A percentile compares a stretch with the other conserved stretches of the same genome.
phyloP scores from a whole-genome alignment of 2,329 filamentous ascomycete species.

The Penicillium thymicola region DNA sequence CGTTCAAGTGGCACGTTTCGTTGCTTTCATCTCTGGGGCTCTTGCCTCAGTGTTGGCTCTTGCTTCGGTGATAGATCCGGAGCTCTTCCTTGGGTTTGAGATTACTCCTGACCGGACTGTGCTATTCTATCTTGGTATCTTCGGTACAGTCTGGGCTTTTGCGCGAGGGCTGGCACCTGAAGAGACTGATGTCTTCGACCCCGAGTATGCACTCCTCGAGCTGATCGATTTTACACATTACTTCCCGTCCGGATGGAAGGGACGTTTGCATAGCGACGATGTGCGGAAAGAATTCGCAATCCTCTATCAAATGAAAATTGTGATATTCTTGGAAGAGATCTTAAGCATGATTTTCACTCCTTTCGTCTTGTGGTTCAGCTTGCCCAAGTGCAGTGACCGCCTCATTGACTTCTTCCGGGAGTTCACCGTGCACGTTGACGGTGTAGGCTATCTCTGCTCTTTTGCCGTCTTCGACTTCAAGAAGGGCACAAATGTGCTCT shows the following conservation, averaged over 20 bases:
- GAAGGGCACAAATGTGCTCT: slow-evolving; percentile 63
- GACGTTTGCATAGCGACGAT: slow-evolving; percentile 86
- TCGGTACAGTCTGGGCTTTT: slow-evolving; percentile 78
- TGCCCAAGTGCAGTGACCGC: slow-evolving; percentile 84
- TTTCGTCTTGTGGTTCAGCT: slow-evolving; percentile 78
- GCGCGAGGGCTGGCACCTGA: slow-evolving; percentile 81
- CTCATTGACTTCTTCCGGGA: slow-evolving; percentile 98
- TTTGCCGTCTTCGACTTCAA: slow-evolving; percentile 98
- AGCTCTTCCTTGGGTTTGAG: slow-evolving; percentile 87
- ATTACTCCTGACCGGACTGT: slow-evolving; percentile 84
- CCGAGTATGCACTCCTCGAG: slow-evolving; percentile 80
- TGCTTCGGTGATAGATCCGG: slow-evolving; percentile 81
- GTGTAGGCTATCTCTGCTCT: slow-evolving; percentile 91
- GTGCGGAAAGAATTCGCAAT: slow-evolving; percentile 86
- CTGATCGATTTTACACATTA: slow-evolving; percentile 94
- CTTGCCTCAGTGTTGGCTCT: slow-evolving; percentile 81
- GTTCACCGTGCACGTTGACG: slow-evolving; percentile 95
- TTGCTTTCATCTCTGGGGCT: slow-evolving; percentile 83
- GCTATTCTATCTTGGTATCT: slow-evolving; percentile 82
- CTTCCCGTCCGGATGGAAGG: slow-evolving; percentile 82
- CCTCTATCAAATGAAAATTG: slow-evolving; percentile 85
- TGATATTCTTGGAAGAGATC: slow-evolving; percentile 91
- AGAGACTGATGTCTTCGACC: slow-evolving; percentile 86
- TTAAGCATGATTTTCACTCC: slow-evolving; percentile 90
- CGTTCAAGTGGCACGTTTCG: slow-evolving; percentile 76